Evolutionary conservation across 768 basidiomycete genomes (phyloP).

Genomic region (Serendipita vermifera): DNA sequence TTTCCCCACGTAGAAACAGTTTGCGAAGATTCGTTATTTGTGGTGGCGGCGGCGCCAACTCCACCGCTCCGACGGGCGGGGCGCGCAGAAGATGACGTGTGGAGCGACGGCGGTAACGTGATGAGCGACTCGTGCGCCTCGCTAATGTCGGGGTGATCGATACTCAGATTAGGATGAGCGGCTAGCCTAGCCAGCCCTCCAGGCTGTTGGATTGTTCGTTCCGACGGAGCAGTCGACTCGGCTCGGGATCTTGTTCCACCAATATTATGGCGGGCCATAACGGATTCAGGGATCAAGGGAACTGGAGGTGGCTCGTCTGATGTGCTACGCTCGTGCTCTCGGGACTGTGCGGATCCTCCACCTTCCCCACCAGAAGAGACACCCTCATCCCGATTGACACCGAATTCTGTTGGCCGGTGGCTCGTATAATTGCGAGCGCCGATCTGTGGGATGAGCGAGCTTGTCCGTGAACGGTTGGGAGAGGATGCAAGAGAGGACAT

Average conservation of each 20-base stretch:
- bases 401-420: not conserved
- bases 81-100: slow-evolving; percentile 14
- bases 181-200: not conserved
- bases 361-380: not conserved
- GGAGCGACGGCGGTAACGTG: slow-evolving; percentile 48
- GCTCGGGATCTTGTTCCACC: not conserved
- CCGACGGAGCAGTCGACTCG: not conserved
- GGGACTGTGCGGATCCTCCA: not conserved
- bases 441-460: not conserved
- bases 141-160: slow-evolving; percentile 43
- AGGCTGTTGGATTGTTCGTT: not conserved
- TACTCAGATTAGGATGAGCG: not conserved
- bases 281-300: not conserved
- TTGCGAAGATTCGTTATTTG: not conserved
- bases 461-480: not conserved
- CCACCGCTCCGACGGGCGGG: not conserved
- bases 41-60: not conserved
- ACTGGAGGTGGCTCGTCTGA: not conserved
- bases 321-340: not conserved
- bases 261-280: not conserved
- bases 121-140: slow-evolving; percentile 58
- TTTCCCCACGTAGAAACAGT: not conserved
- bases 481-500: not conserved
- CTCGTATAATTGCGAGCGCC: not conserved
- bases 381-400: too few species aligned